Evolutionary conservation across 768 basidiomycete genomes (phyloP), one percentile per base, ranked within the genome.

Genomic region (Suillus fuscotomentosus): DNA sequence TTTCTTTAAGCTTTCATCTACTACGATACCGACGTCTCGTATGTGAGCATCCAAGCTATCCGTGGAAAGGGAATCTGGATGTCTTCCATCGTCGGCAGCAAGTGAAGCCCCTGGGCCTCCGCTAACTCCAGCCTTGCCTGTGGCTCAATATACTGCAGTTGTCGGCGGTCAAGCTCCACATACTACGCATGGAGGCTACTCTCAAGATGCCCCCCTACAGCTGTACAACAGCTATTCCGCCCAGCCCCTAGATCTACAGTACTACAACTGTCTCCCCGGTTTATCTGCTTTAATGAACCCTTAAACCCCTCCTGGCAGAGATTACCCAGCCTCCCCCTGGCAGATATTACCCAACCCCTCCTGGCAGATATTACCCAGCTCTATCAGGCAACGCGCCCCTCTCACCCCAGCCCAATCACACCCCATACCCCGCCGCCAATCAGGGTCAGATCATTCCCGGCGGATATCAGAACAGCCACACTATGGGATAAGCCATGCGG

Each of bases 1-100:
- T 5, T 34, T 11, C 47, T 41, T n/a, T 43, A 22, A 72, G 74
- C 67, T 17, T 71, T 75, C 60, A 41, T 73, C 10, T 75, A 73
- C 62, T 68, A 65, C 34, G 69, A 67, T 48, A 60, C 66, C 43
- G 51, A 70, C 22, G 38, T 75, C 31, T 53, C 71, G 51, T 73
- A 67, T 39, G 72, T 68, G 54, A 68, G 72, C 50, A 67, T 72
- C 64, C 65, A 57, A 13, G 67, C 67, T 20, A 60, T 71, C 31
- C 68, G 64, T 41, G 72, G 75, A 27, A 70, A 34, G 41, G 20
- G 66, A 27, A 41, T 77, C 3, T 73, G 75, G 74, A 70, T 60
- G 1, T 6, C 61, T 53, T 75, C 72, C 22, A 68, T 74, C 31
- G 59, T 61, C 3, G 24, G 72, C 69, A 60, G 72, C 69, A 6